Evolutionary conservation across 1,284 basidiomycete genomes (phyloP).

Genomic region (Ceratobasidium sp.): DNA sequence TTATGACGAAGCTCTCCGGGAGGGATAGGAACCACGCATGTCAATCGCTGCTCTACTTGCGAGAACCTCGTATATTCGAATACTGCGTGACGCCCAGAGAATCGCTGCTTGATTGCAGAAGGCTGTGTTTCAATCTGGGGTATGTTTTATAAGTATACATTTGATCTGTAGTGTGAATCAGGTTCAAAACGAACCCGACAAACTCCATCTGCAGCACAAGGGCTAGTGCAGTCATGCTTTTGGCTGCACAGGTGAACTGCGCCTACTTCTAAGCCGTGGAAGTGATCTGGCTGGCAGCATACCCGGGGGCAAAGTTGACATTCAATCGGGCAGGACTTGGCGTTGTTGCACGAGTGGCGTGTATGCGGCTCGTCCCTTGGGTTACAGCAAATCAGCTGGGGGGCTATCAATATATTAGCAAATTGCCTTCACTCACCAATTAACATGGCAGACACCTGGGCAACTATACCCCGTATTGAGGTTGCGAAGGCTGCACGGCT

Average conservation of each 20-base stretch:
- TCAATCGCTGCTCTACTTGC: conserved; percentile 59
- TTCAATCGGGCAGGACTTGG: conserved; percentile 61
- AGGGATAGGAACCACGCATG: conserved; percentile 61
- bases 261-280: conserved; percentile 60
- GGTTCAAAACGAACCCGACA: conserved; percentile 11
- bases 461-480: conserved; percentile 56
- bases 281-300: conserved; percentile 62
- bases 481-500: conserved; percentile 61
- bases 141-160: conserved; percentile 55
- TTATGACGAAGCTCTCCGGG: conserved; percentile 58
- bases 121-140: conserved; percentile 69
- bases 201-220: conserved; percentile 49
- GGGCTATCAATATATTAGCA: conserved; percentile 4
- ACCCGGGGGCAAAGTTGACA: conserved; percentile 66
- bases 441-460: conserved; percentile 57
- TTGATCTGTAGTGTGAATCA: neutral
- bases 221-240: conserved; percentile 52
- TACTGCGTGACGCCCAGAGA: conserved; percentile 60
- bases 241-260: conserved; percentile 70
- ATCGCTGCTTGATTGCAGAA: conserved; percentile 67
- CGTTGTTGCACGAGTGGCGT: conserved; percentile 21
- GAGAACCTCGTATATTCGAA: conserved; percentile 56
- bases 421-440: conserved; percentile 55
- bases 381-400: conserved; percentile 58
- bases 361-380: conserved; percentile 55